Evolutionary conservation across 2,329 filamentous ascomycete species (phyloP).

Genomic region (Pseudogymnoascus destructans): DNA sequence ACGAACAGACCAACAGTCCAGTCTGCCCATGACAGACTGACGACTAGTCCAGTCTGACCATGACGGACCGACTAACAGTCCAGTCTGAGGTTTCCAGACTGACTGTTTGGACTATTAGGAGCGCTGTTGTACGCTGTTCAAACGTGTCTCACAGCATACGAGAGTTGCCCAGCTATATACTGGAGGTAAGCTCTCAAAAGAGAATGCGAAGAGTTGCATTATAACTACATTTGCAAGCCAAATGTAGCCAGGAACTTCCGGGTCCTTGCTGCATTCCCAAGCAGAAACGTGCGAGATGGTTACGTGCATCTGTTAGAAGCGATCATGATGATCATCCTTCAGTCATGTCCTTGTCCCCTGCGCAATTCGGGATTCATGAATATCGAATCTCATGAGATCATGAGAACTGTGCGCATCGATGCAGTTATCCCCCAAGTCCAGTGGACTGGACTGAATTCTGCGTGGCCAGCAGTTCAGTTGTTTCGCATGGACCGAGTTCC

Average conservation of each 20-base stretch:
- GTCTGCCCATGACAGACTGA: too few species aligned
- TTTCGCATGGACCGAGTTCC: background rate
- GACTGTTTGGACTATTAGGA: too few species aligned
- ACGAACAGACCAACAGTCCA: too few species aligned
- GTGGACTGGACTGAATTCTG: background rate
- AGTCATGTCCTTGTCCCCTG: background rate
- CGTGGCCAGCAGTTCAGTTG: background rate
- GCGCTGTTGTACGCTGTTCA: background rate
- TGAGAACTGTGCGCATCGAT: background rate
- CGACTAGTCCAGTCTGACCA: too few species aligned
- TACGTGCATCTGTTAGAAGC: background rate
- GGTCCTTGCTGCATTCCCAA: background rate
- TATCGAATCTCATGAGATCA: background rate
- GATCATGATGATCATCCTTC: background rate
- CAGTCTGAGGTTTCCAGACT: too few species aligned
- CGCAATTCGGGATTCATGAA: background rate
- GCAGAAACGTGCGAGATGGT: background rate
- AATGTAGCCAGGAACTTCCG: background rate
- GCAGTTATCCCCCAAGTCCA: background rate
- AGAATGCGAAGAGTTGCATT: background rate
- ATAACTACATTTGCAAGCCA: background rate
- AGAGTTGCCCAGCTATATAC: background rate
- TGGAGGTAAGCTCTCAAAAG: background rate
- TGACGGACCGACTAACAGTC: too few species aligned
- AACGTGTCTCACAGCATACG: background rate